Base-by-base conservation (phyloP, 179 eudicot species). In the Spinacia oleracea region DNA sequence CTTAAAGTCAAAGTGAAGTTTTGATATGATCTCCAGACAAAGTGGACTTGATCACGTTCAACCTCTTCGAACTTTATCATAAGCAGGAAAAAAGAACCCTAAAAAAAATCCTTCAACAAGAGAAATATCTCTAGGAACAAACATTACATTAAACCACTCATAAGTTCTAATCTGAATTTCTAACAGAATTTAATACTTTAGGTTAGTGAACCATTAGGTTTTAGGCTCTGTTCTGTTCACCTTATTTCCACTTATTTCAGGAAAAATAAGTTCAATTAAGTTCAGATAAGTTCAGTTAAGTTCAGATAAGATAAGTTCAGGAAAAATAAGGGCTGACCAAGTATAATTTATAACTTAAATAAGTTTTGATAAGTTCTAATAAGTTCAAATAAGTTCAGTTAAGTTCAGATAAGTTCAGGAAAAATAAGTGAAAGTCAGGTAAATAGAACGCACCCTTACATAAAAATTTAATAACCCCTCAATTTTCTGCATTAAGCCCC, bases 1-100 rank as follows among this genome's bases (percentile, higher is more conserved):
- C 42, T 35, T n/a, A 6, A 46, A 71, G 80, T 58, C 45, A n/a
- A 31, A 31, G 50, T 78, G 75, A 60, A 31, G 51, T 42, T 1
- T 68, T 31, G 23, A 58, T 20, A 55, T 45, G 60, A 7, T 27
- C 23, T 15, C 51, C 15, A 40, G 25, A 14, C n/a, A 43, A 20
- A 23, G 31, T 32, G 18, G 21, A 42, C 40, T 77, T 53, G 42
- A 20, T 70, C 45, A 34, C 66, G 66, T 50, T 7, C 40, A 77
- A 34, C 60, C 27, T 65, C 63, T 67, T 67, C 27, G 15, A 67
- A 50, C 35, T 51, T 32, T 7, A 31, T 7, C 27, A 32, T 9
- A 21, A 51, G 27, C 43, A 72, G 21, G 16, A 16, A 32, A 23
- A 70, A 6, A 6, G 6, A 43, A 43, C 55, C 20, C 25, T 6